Percentiles rank a stretch among this genome's conserved stretches.
phyloP scores from a whole-genome alignment of 495 filamentous ascomycete genomes.

The Viridothelium virens region DNA sequence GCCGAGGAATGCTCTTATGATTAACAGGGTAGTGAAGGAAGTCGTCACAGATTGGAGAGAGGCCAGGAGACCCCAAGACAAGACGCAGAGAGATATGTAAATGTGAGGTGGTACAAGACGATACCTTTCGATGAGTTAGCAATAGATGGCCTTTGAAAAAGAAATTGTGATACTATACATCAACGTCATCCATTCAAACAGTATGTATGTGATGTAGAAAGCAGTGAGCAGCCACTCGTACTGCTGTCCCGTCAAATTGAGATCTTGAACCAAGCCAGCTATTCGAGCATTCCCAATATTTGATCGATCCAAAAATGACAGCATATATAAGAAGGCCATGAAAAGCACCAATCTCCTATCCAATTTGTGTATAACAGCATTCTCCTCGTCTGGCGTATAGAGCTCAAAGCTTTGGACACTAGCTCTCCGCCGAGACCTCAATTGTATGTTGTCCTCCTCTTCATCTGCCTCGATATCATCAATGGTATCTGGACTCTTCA shows the following conservation, averaged over 20 bases:
- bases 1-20: slow-evolving; percentile 41
- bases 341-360: slow-evolving; percentile 72
- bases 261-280: slow-evolving; percentile 60
- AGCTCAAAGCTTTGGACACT: slow-evolving; percentile 48
- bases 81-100: slow-evolving; percentile 47
- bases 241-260: slow-evolving; percentile 47
- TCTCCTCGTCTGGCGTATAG: slow-evolving; percentile 72
- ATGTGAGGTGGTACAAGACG: slow-evolving; percentile 44
- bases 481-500: background rate
- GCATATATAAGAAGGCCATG: slow-evolving; percentile 70
- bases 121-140: slow-evolving; percentile 41
- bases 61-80: slow-evolving; percentile 55
- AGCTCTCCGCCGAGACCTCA: slow-evolving; percentile 19
- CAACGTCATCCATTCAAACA: slow-evolving; percentile 65
- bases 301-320: slow-evolving; percentile 67
- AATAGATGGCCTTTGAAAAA: background rate
- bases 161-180: slow-evolving; percentile 40
- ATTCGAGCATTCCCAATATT: slow-evolving; percentile 50
- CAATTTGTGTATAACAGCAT: slow-evolving; percentile 60
- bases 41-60: slow-evolving; percentile 62
- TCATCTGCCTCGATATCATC: slow-evolving; percentile 24
- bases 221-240: slow-evolving; percentile 62
- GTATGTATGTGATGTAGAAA: slow-evolving; percentile 66
- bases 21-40: slow-evolving; percentile 41
- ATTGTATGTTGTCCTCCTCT: slow-evolving; percentile 13